Percentiles rank a stretch among this genome's conserved stretches.
Conservation (phyloP, 495 filamentous ascomycete species). For the Hypoxylon intermedium region DNA sequence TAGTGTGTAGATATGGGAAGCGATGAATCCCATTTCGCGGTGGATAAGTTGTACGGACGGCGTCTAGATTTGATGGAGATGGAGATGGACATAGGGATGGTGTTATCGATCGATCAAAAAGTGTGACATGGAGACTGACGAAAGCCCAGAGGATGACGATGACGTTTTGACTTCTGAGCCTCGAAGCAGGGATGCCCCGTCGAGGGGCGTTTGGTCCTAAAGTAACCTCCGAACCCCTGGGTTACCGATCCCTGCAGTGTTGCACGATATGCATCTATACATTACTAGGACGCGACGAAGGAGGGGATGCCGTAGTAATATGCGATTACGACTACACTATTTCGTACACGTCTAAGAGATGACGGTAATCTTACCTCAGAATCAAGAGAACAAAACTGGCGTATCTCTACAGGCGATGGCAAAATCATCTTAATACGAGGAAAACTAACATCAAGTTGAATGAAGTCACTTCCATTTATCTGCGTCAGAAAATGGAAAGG, state of each 20-base stretch:
- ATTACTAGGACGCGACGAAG: neutral
- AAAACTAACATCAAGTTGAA: no score
- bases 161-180: conserved; percentile 30
- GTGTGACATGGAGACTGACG: conserved; percentile 24
- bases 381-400: no score
- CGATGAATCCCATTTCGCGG: conserved; percentile 19
- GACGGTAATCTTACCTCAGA: neutral
- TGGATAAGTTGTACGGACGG: conserved; percentile 2
- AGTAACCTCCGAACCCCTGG: conserved; percentile 7
- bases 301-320: neutral
- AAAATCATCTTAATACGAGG: no score
- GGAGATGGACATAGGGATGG: conserved; percentile 9
- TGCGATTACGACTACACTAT: conserved; percentile 1
- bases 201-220: conserved; percentile 23
- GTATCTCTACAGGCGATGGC: no score
- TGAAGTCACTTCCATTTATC: no score
- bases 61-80: conserved; percentile 3
- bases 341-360: neutral
- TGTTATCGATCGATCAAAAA: conserved; percentile 28
- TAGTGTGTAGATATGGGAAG: conserved; percentile 18
- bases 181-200: conserved; percentile 26
- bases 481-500: no score
- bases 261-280: conserved; percentile 15
- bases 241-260: conserved; percentile 6
- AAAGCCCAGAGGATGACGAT: conserved; percentile 34